phyloP scores from a whole-genome alignment of 1,284 basidiomycete genomes.

The Sanghuangporus weigelae region DNA sequence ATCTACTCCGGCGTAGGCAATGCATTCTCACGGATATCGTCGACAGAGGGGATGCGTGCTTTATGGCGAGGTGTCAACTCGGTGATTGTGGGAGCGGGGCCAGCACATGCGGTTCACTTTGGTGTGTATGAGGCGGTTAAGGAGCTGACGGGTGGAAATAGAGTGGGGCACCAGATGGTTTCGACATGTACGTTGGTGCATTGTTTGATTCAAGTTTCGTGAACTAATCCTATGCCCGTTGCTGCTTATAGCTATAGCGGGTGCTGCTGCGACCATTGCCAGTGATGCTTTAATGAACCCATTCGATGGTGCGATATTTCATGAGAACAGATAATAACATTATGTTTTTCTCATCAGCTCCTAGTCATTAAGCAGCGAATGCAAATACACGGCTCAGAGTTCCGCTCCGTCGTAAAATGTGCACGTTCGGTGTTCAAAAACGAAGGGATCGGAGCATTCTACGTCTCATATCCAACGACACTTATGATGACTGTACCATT shows the following conservation, averaged over 20 bases:
- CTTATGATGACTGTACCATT: constrained; percentile 96
- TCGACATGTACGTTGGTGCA: constrained; percentile 59
- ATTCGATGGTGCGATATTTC: constrained; percentile 78
- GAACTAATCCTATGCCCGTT: background rate
- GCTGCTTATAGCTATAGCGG: constrained; percentile 68
- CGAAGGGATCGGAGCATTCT: constrained; percentile 92
- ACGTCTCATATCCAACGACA: constrained; percentile 98
- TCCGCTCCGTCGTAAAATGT: constrained; percentile 80
- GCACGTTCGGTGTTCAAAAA: constrained; percentile 78
- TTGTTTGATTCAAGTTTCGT: background rate
- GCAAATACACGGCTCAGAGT: constrained; percentile 92
- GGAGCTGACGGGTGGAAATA: constrained; percentile 87
- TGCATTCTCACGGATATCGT: constrained; percentile 85
- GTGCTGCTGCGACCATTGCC: constrained; percentile 91
- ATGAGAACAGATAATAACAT: constrained; percentile 7
- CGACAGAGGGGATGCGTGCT: constrained; percentile 86
- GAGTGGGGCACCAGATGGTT: constrained; percentile 74
- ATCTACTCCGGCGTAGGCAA: constrained; percentile 87
- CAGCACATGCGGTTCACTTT: constrained; percentile 98
- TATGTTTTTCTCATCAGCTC: constrained; percentile 18
- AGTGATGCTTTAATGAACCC: constrained; percentile 99
- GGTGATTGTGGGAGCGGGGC: constrained; percentile 96
- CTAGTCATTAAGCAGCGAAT: constrained; percentile 89
- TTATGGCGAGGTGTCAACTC: constrained; percentile 97
- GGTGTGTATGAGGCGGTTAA: constrained; percentile 95